Evolutionary conservation across 1,139 yeast genomes (phyloP).

Genomic region (Sugiyamaella sp.): DNA sequence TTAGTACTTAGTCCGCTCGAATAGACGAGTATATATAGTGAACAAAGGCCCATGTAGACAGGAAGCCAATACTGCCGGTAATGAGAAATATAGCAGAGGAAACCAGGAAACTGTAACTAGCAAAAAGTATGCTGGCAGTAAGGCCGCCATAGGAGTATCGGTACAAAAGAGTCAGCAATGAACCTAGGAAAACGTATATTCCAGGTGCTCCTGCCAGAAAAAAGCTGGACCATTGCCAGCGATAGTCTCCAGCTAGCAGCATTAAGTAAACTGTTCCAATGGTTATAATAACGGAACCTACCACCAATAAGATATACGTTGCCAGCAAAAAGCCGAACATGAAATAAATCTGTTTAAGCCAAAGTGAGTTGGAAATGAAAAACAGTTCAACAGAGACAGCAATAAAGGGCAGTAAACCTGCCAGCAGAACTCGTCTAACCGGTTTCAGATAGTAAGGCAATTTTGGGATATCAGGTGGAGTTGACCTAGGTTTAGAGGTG

Average conservation of each 20-base stretch:
- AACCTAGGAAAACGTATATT: neutral
- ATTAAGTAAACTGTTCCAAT: neutral
- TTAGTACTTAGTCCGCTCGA: constrained; percentile 63
- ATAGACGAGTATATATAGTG: constrained; percentile 79
- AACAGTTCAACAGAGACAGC: neutral
- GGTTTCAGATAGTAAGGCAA: neutral
- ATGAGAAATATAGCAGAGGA: constrained; percentile 73
- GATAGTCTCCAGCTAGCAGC: neutral
- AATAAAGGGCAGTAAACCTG: neutral
- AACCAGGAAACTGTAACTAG: constrained; percentile 81
- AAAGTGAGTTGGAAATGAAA: neutral
- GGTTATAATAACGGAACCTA: neutral
- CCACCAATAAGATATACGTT: neutral
- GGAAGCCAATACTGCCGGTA: constrained; percentile 86
- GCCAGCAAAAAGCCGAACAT: neutral
- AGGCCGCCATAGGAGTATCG: constrained; percentile 72
- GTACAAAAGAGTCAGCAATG: constrained; percentile 20
- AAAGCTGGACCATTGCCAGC: neutral
- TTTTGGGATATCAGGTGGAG: constrained; percentile 72
- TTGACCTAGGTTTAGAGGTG: constrained; percentile 36
- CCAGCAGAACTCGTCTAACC: neutral
- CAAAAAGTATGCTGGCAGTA: constrained; percentile 73
- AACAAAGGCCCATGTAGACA: constrained; percentile 72
- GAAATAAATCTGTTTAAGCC: neutral
- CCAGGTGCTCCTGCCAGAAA: neutral